Base-by-base conservation (phyloP, 345 rosid genomes). In the Barbarea vulgaris region DNA sequence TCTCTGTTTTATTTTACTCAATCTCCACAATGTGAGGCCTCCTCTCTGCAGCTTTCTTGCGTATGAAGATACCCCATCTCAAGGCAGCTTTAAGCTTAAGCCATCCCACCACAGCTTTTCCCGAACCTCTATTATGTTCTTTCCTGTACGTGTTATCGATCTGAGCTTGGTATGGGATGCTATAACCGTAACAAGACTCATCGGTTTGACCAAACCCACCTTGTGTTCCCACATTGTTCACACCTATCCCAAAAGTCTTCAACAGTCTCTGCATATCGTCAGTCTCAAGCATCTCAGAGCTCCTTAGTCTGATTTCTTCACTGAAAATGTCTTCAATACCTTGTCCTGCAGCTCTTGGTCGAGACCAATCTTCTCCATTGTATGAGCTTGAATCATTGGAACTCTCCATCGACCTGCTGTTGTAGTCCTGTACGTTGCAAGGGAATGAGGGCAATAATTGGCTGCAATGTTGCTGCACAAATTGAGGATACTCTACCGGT, bases 81-180 rank as follows among this genome's bases (percentile, higher is more conserved):
- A 94, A 72, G 5, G 93, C 96, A 19, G 93, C 96, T 79, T 88
- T 90, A 24, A 90, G 88, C 82, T 90, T 90, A 50, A 90, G 93
- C 98, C 98, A 94, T 5, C 98, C 97, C 8, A 94, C 96, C 6
- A 91, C 95, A 30, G 98, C 97, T 76, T 90, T 94, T 21, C 94
- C 98, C 0, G 98, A 87, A 4, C 96, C 85, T 70, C 83, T 72
- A 14, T 83, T 64, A 15, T 76, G 82, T 37, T 76, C 85, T 51
- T 71, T 81, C 10, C 30, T 61, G 41, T 74, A 77, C 17, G 81
- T 56, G 17, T 70, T 84, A 53, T 85, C 84, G 21, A 81, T 31
- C 50, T 76, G 87, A 77, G 86, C 83, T 41, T 83, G 87, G 47
- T 80, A 86, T 3, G 87, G 91, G 21, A 80, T 67, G 64, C 58